Evolutionary conservation across 2,329 filamentous ascomycete genomes (phyloP).

Genomic region (Colletotrichum siamense): DNA sequence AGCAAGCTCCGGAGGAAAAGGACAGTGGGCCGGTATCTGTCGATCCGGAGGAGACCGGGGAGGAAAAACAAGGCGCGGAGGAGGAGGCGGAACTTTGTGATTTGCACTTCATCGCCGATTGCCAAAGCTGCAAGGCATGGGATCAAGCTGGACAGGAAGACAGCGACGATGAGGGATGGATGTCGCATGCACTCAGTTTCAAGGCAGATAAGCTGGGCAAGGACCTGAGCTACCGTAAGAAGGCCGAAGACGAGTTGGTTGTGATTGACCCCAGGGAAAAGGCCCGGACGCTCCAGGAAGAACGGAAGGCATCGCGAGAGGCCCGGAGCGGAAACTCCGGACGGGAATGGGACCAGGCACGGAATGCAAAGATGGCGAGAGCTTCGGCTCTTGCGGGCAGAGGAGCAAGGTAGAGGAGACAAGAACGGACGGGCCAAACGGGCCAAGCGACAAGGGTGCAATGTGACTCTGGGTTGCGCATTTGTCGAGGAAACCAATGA

Average conservation of each 20-base stretch:
- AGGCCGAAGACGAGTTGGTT: conserved; percentile 88
- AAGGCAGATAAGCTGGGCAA: conserved; percentile 91
- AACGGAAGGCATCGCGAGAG: conserved; percentile 65
- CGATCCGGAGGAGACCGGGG: conserved; percentile 30
- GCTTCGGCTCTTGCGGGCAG: conserved; percentile 59
- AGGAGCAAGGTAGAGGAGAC: conserved; percentile 52
- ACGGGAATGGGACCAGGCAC: conserved; percentile 64
- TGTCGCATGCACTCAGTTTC: conserved; percentile 85
- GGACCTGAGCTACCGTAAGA: conserved; percentile 86
- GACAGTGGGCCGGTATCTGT: conserved; percentile 25
- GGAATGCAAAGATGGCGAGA: conserved; percentile 62
- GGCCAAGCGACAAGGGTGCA: conserved; percentile 8
- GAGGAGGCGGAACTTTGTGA: conserved; percentile 84
- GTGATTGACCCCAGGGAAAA: conserved; percentile 93
- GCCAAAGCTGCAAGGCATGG: conserved; percentile 90
- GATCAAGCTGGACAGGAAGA: conserved; percentile 68
- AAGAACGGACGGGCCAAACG: background rate
- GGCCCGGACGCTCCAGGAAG: conserved; percentile 73
- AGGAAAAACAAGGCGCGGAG: conserved; percentile 46
- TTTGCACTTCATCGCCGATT: conserved; percentile 94
- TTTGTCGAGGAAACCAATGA: conserved; percentile 17
- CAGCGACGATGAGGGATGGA: conserved; percentile 75
- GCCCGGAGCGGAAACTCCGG: conserved; percentile 54
- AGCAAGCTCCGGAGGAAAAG: conserved; percentile 51
- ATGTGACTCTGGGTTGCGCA: conserved; percentile 6